A percentile compares a stretch with the other conserved stretches of the same genome.
Evolutionary conservation across 352 stramenopile genomes (phyloP).

Genomic region (Globisporangium orthogonon): DNA sequence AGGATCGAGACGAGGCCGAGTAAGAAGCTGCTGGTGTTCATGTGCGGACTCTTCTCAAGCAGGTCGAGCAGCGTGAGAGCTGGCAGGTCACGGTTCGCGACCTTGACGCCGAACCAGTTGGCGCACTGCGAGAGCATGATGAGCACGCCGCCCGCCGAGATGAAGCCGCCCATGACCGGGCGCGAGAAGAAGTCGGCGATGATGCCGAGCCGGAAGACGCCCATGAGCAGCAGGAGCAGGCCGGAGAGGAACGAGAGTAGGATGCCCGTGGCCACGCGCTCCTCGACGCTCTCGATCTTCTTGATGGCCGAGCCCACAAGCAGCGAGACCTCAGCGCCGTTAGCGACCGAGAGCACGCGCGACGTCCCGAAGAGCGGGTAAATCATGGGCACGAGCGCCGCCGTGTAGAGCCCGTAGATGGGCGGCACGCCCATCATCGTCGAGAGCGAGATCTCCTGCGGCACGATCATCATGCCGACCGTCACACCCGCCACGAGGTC

Average conservation of each 20-base stretch:
- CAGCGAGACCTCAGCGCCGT: conserved; percentile 56
- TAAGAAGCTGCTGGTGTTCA: conserved; percentile 65
- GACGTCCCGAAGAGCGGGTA: conserved; percentile 73
- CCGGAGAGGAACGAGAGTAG: conserved; percentile 69
- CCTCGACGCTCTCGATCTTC: conserved; percentile 41
- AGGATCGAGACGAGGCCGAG: conserved; percentile 50
- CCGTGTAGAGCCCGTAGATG: conserved; percentile 69
- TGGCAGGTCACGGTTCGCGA: conserved; percentile 41
- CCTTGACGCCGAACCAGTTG: conserved; percentile 76
- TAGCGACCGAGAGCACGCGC: conserved; percentile 51
- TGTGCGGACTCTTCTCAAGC: conserved; percentile 45
- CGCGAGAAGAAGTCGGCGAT: conserved; percentile 87
- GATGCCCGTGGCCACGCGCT: conserved; percentile 56
- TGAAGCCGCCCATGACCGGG: conserved; percentile 89
- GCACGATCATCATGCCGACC: conserved; percentile 89
- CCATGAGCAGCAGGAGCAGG: conserved; percentile 67
- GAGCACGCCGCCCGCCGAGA: conserved; percentile 82
- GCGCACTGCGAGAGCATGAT: conserved; percentile 89
- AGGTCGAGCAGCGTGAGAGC: conserved; percentile 59
- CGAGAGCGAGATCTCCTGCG: conserved; percentile 89
- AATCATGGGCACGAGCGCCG: conserved; percentile 59
- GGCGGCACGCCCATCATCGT: conserved; percentile 81
- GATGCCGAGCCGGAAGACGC: conserved; percentile 75
- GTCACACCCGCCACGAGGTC: conserved; percentile 64
- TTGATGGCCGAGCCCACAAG: conserved; percentile 35